Conservation (phyloP, 2,329 filamentous ascomycete species). For the Aspergillus sp. region DNA sequence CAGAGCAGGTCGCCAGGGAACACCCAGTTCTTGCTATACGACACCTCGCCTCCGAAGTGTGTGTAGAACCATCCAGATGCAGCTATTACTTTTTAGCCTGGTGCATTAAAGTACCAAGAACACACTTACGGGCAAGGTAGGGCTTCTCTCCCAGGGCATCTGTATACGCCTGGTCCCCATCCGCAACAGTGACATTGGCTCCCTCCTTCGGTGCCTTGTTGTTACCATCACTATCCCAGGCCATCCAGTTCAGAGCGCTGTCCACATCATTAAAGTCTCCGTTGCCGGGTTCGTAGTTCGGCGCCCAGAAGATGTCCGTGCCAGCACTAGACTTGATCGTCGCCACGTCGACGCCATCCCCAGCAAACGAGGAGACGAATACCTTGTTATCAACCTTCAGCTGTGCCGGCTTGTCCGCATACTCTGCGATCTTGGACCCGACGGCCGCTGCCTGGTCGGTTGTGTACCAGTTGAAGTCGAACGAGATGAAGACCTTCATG, state of each 20-base stretch:
- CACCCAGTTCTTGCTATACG: conserved; percentile 55
- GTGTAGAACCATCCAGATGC: conserved; percentile 55
- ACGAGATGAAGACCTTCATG: conserved; percentile 59
- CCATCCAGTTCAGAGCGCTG: conserved; percentile 47
- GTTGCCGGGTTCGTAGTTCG: conserved; percentile 50
- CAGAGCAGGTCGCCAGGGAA: conserved; percentile 48
- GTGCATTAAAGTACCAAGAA: background rate
- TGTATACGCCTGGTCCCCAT: conserved; percentile 37
- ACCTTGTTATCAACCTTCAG: conserved; percentile 51
- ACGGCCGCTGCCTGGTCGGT: conserved; percentile 39
- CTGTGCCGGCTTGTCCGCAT: conserved; percentile 46
- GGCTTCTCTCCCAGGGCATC: conserved; percentile 39
- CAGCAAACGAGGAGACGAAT: conserved; percentile 56
- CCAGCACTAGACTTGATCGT: conserved; percentile 47
- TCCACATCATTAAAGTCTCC: conserved; percentile 42
- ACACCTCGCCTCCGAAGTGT: conserved; percentile 47
- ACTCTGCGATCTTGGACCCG: conserved; percentile 49
- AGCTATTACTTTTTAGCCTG: conserved; percentile 23
- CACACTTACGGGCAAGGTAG: conserved; percentile 49
- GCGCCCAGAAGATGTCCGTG: conserved; percentile 49
- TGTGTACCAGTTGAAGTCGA: conserved; percentile 56
- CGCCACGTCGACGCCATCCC: conserved; percentile 48
- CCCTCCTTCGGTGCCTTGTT: conserved; percentile 52
- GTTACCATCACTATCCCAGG: conserved; percentile 44
- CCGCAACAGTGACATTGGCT: conserved; percentile 42